A percentile compares a stretch with the other conserved stretches of the same genome.
phyloP scores from a whole-genome alignment of 2,329 filamentous ascomycete genomes.

The Didymella keratinophila region DNA sequence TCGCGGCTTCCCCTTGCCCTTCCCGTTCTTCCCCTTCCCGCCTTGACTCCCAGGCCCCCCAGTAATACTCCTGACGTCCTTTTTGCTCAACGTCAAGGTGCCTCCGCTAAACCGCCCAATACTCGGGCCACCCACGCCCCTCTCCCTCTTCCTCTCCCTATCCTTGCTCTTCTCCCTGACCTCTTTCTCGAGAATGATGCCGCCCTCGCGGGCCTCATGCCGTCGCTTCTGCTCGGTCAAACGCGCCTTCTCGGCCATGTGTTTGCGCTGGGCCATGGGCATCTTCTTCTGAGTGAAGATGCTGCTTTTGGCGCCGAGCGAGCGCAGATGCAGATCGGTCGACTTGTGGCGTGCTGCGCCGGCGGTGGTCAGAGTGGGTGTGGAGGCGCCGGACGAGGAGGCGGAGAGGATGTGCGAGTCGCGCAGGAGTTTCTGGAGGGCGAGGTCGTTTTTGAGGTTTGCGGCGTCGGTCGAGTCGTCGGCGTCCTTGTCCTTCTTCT shows the following conservation, averaged over 20 bases:
- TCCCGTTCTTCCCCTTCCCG: slow-evolving; percentile 26
- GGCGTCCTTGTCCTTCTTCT: slow-evolving; percentile 28
- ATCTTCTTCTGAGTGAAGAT: slow-evolving; percentile 83
- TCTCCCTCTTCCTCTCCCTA: slow-evolving; percentile 59
- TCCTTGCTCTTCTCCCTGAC: slow-evolving; percentile 57
- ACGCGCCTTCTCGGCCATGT: slow-evolving; percentile 75
- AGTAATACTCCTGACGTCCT: slow-evolving; percentile 74
- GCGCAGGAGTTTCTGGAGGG: slow-evolving; percentile 85
- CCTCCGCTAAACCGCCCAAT: slow-evolving; percentile 84
- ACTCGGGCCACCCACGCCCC: slow-evolving; percentile 75
- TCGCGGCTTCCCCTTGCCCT: slow-evolving; percentile 17
- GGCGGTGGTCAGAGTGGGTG: slow-evolving; percentile 54
- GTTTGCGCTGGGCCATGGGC: slow-evolving; percentile 85
- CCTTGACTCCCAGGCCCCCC: slow-evolving; percentile 58
- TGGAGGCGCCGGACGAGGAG: slow-evolving; percentile 55
- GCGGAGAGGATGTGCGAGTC: slow-evolving; percentile 86
- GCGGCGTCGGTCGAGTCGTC: slow-evolving; percentile 65
- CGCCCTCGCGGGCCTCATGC: slow-evolving; percentile 85
- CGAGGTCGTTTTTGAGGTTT: slow-evolving; percentile 89
- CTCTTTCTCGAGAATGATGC: slow-evolving; percentile 79
- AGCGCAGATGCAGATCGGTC: slow-evolving; percentile 81
- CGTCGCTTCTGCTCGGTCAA: slow-evolving; percentile 74
- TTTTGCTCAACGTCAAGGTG: slow-evolving; percentile 78
- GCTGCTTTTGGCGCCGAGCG: slow-evolving; percentile 78
- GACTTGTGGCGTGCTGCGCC: slow-evolving; percentile 83